phyloP scores from a whole-genome alignment of 495 filamentous ascomycete genomes.

The Stereocaulon alpinum region DNA sequence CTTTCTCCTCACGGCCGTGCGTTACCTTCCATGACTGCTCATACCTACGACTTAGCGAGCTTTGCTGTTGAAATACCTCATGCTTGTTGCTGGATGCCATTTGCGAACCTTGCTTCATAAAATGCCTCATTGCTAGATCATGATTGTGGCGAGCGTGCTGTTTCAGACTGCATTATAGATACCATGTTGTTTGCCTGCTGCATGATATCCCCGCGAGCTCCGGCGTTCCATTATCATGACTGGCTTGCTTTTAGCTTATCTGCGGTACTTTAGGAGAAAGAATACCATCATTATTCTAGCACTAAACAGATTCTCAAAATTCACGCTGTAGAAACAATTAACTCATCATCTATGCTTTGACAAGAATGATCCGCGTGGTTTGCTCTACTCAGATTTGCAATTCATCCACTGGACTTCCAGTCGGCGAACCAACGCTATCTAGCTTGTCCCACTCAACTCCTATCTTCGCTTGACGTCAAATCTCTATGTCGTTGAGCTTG shows the following conservation, averaged over 20 bases:
- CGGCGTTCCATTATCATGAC: neutral
- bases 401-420: too few relatives aligned
- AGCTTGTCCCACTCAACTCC: too few relatives aligned
- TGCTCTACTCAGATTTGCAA: too few relatives aligned
- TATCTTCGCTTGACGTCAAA: too few relatives aligned
- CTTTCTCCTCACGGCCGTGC: neutral
- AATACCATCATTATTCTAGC: too few relatives aligned
- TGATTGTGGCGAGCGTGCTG: neutral
- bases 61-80: neutral
- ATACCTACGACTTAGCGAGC: neutral
- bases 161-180: conserved; percentile 1
- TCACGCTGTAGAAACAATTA: too few relatives aligned
- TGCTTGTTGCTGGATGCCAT: neutral
- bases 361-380: too few relatives aligned
- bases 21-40: neutral
- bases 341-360: too few relatives aligned
- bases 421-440: too few relatives aligned
- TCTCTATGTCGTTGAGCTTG: too few relatives aligned
- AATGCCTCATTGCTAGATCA: neutral
- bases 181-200: neutral
- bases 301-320: too few relatives aligned
- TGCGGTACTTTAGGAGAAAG: too few relatives aligned
- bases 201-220: conserved; percentile 1
- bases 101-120: neutral
- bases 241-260: neutral